phyloP scores from a whole-genome alignment of 345 rosid genomes.

The Camelina neglecta region DNA sequence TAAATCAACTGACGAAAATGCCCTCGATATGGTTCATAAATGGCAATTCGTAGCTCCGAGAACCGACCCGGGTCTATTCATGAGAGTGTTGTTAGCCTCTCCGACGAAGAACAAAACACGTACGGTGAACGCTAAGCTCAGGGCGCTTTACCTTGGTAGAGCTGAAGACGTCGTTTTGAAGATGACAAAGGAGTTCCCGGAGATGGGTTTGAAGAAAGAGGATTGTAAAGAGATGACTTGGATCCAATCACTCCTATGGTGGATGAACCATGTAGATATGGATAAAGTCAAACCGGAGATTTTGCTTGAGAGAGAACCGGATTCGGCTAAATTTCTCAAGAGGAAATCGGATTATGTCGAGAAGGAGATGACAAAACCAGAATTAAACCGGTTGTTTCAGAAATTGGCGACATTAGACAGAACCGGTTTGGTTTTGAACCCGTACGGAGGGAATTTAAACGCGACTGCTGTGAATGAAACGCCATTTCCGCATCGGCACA shows the following conservation, averaged over 20 bases:
- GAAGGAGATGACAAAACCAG: conserved; percentile 49
- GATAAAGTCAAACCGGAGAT: conserved; percentile 32
- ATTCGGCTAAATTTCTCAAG: conserved; percentile 45
- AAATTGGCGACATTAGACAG: conserved; percentile 30
- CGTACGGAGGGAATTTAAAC: conserved; percentile 64
- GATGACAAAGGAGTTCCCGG: conserved; percentile 49
- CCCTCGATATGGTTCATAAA: conserved; percentile 45
- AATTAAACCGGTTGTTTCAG: conserved; percentile 43
- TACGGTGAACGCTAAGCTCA: conserved; percentile 44
- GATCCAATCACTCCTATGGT: conserved; percentile 52
- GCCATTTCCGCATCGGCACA: conserved; percentile 62
- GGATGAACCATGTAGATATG: conserved; percentile 38
- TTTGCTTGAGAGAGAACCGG: conserved; percentile 44
- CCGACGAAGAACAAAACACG: conserved; percentile 22
- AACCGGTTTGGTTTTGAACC: conserved; percentile 50
- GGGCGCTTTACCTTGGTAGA: conserved; percentile 48
- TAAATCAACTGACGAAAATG: conserved; percentile 41
- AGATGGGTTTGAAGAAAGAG: conserved; percentile 48
- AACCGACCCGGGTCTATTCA: conserved; percentile 45
- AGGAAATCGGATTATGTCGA: conserved; percentile 60
- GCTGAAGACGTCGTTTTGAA: conserved; percentile 40
- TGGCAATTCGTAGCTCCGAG: conserved; percentile 48
- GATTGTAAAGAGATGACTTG: conserved; percentile 58
- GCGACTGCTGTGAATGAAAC: conserved; percentile 47
- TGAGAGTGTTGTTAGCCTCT: conserved; percentile 32